Percentiles rank a stretch among this genome's conserved stretches.
phyloP scores from a whole-genome alignment of 441 rosid species.

The Daphne laureola region DNA sequence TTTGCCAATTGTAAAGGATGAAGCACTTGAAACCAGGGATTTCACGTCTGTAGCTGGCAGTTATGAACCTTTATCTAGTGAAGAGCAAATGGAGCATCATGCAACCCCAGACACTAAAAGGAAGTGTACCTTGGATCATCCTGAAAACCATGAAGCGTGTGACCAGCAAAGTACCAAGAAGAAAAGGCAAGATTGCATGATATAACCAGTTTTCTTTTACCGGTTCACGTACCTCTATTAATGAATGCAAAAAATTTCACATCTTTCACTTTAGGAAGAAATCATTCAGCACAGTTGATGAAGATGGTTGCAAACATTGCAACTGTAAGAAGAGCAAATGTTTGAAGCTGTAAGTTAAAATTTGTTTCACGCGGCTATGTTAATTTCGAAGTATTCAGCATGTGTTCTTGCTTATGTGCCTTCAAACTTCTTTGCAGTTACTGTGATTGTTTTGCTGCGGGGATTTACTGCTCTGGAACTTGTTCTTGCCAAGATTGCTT shows the following conservation, averaged over 20 bases:
- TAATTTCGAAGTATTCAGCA: background rate
- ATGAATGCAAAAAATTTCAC: background rate
- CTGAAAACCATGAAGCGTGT: constrained; percentile 28
- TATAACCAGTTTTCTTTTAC: background rate
- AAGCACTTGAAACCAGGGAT: constrained; percentile 19
- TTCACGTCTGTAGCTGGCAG: constrained; percentile 21
- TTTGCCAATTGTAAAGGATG: constrained; percentile 17
- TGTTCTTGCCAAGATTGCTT: constrained; percentile 60
- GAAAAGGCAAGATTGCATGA: constrained; percentile 35
- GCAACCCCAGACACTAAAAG: constrained; percentile 24
- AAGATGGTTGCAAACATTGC: constrained; percentile 52
- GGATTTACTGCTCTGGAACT: constrained; percentile 45
- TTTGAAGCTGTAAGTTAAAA: constrained; percentile 55
- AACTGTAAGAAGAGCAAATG: constrained; percentile 60
- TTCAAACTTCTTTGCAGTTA: constrained; percentile 32
- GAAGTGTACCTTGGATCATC: constrained; percentile 23
- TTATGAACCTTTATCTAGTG: constrained; percentile 22
- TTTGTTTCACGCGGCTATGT: constrained; percentile 6
- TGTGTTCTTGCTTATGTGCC: background rate
- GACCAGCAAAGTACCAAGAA: constrained; percentile 34
- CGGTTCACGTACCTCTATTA: constrained; percentile 7
- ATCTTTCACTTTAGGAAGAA: constrained; percentile 31
- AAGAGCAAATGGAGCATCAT: constrained; percentile 19
- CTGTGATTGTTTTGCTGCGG: constrained; percentile 70
- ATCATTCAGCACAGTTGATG: constrained; percentile 18